Percentiles rank a stretch among this genome's conserved stretches.
Conservation (phyloP, 306 rosid genomes). For the Prunus mume region DNA sequence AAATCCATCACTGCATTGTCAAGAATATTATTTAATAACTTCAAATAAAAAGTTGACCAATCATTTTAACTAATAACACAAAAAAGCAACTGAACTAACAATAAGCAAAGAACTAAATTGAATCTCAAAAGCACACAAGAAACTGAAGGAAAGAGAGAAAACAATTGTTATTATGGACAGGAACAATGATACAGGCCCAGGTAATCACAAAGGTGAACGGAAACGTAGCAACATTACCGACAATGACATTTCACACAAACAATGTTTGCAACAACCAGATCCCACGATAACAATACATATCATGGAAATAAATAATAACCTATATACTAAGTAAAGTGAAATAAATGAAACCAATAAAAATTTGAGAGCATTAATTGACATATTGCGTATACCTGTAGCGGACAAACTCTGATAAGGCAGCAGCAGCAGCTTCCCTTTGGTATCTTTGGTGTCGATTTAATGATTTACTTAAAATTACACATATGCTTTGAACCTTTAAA, state of each 20-base stretch:
- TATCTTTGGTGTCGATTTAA: slow-evolving; percentile 70
- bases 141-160: background rate
- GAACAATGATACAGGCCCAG: background rate
- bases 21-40: slow-evolving; percentile 20
- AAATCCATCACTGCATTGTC: slow-evolving; percentile 61
- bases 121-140: background rate
- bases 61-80: background rate
- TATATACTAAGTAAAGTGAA: background rate
- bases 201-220: background rate
- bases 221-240: background rate
- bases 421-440: slow-evolving; percentile 95
- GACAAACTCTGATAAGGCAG: slow-evolving; percentile 92
- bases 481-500: slow-evolving; percentile 71
- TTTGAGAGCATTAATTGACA: slow-evolving; percentile 20
- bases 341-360: background rate
- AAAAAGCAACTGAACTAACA: background rate
- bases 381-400: slow-evolving; percentile 60
- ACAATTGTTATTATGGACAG: background rate
- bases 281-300: background rate
- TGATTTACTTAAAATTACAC: slow-evolving; percentile 67
- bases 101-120: background rate
- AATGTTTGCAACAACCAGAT: background rate
- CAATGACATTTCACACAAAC: background rate
- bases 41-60: slow-evolving; percentile 14
- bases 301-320: background rate